phyloP scores from a whole-genome alignment of 2,329 filamentous ascomycete genomes.

The Penicillium corylophilum region DNA sequence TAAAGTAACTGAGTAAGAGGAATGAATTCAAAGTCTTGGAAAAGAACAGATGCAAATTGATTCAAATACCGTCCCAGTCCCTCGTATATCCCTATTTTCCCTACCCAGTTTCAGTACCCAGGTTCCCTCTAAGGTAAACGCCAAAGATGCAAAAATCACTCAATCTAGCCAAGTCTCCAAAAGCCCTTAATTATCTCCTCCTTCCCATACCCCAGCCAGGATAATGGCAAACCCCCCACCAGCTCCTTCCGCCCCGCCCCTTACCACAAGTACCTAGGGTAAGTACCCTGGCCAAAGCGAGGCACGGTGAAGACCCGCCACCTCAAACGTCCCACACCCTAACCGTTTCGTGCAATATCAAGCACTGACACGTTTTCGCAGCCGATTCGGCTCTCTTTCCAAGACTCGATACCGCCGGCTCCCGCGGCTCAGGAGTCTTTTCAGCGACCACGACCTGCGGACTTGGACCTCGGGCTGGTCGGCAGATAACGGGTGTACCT shows the following conservation, averaged over 20 bases:
- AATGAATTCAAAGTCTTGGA: no score
- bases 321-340: no score
- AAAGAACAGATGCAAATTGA: background rate
- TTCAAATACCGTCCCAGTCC: background rate
- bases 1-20: no score
- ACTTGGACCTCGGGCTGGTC: background rate
- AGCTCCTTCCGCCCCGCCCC: background rate
- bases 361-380: constrained; percentile 22
- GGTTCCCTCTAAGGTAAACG: constrained; percentile 2
- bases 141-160: constrained; percentile 5
- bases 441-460: constrained; percentile 21
- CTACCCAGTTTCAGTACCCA: no score
- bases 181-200: no score
- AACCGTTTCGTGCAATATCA: constrained; percentile 3
- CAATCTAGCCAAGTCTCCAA: no score
- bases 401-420: constrained; percentile 22
- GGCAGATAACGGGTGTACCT: no score
- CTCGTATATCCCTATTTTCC: background rate
- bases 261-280: background rate
- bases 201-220: no score
- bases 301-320: background rate
- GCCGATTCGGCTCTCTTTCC: constrained; percentile 25
- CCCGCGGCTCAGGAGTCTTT: constrained; percentile 21
- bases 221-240: background rate
- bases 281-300: background rate